phyloP scores from a whole-genome alignment of 352 stramenopile genomes.

The Pythium dissotocum region DNA sequence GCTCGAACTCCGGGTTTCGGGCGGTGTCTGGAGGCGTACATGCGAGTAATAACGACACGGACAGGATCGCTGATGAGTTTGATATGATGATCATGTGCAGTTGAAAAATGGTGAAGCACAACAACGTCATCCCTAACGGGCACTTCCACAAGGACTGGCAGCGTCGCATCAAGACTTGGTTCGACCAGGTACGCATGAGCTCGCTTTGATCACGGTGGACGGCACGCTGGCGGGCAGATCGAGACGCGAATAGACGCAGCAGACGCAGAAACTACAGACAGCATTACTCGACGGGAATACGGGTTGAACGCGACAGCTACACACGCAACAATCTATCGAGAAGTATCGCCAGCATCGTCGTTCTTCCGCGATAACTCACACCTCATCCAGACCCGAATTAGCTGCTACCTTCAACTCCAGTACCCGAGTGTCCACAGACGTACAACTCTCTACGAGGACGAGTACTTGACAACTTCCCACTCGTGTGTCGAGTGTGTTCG shows the following conservation, averaged over 20 bases:
- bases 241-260: conserved; percentile 1
- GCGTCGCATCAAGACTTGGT: conserved; percentile 96
- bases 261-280: neutral
- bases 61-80: conserved; percentile 16
- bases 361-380: neutral
- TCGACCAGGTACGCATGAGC: conserved; percentile 87
- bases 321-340: neutral
- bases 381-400: neutral
- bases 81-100: conserved; percentile 22
- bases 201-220: neutral
- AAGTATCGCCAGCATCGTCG: neutral
- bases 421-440: too few species aligned
- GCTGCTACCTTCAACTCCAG: neutral
- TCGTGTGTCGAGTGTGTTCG: neutral
- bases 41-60: neutral
- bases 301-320: neutral
- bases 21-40: neutral
- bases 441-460: neutral
- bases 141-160: conserved; percentile 99
- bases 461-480: neutral
- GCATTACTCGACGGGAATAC: neutral
- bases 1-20: neutral
- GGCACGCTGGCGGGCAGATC: neutral
- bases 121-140: conserved; percentile 99
- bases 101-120: conserved; percentile 98